Base-by-base conservation (phyloP, 2,329 filamentous ascomycete species). In the Xylaria sp. region DNA sequence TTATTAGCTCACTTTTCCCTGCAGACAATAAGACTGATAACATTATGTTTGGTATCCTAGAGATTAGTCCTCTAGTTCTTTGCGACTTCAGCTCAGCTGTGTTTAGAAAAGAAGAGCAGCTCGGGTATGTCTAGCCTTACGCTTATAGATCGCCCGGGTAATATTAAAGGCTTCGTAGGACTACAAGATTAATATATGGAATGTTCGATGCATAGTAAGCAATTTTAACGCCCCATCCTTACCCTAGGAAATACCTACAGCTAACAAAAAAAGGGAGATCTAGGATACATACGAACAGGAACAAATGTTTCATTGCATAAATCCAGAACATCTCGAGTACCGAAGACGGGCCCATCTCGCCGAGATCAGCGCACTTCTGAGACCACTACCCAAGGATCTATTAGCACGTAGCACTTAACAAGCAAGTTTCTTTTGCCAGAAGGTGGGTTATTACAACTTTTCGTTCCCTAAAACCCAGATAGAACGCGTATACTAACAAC, bases 111-210 rank as follows among this genome's bases (percentile, higher is more conserved):
- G 42, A 47, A 47, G 24, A 24, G 11, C 24, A 54, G 4, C 9
- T 2, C 2, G 27, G 17, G 24, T 12, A 4, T 14, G 27, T 34
- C 24, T 24, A 54, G 51, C 51, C 51, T 9, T 5, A 54, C 9
- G 21, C 5, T 4, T 54, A 54, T 24, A 8, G 51, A 14, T 8
- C 51, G 8, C 51, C 51, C 4, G 51, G 51, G 51, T 54, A 17
- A 30, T 32, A 2, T 34, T 54, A 4, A 9, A n/a, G 24, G 27
- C 27, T 4, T 11, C 9, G 2, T 54, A 24, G 51, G 17, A 12
- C 27, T 54, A 24, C 14, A 54, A 30, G 9, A 30, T 54, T 34
- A 24, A 54, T 34, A 54, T 54, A 30, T 54, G 51, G 51, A 54
- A 32, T 30, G 51, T 34, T 34, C 24, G 21, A 6, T 24, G 24